Percentiles rank a stretch among this genome's conserved stretches.
Conservation (phyloP, 2,329 filamentous ascomycete genomes). For the Colletotrichum liriopes region DNA sequence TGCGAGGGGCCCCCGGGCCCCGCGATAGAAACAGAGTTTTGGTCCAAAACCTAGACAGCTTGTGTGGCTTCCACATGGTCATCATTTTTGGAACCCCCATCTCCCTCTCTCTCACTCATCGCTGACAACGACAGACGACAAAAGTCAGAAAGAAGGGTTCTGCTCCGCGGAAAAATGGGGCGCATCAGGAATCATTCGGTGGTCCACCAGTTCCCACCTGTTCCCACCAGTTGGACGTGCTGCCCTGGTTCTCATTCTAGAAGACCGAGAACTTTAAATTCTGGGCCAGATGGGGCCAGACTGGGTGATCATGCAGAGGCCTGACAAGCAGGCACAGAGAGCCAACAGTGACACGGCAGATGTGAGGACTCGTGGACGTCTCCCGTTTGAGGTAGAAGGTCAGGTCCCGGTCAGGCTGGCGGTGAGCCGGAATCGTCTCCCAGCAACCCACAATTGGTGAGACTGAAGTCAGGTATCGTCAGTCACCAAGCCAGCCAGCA, state of each 20-base stretch:
- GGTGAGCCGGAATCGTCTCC: conserved; percentile 16
- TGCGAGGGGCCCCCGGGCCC: conserved; percentile 18
- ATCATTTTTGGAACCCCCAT: conserved; percentile 41
- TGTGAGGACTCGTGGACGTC: conserved; percentile 11
- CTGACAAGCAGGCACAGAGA: conserved; percentile 35
- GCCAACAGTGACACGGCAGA: conserved; percentile 27
- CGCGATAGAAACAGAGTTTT: conserved; percentile 40
- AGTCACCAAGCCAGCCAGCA: conserved; percentile 6
- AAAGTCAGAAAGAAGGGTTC: conserved; percentile 36
- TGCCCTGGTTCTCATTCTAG: conserved; percentile 31
- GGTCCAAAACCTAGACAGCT: conserved; percentile 33
- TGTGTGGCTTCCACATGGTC: conserved; percentile 43
- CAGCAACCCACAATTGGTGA: conserved; percentile 1
- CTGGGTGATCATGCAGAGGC: conserved; percentile 41
- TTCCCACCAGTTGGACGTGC: conserved; percentile 31
- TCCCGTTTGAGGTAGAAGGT: conserved; percentile 41
- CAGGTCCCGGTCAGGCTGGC: conserved; percentile 36
- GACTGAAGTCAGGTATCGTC: neutral
- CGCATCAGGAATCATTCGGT: conserved; percentile 26
- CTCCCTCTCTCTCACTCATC: conserved; percentile 36
- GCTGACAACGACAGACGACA: conserved; percentile 33
- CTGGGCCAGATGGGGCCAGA: conserved; percentile 8
- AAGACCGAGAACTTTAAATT: conserved; percentile 41
- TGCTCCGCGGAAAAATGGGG: conserved; percentile 35
- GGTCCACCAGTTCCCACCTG: conserved; percentile 40